Conservation (phyloP, 306 rosid genomes). For the Datisca glomerata region DNA sequence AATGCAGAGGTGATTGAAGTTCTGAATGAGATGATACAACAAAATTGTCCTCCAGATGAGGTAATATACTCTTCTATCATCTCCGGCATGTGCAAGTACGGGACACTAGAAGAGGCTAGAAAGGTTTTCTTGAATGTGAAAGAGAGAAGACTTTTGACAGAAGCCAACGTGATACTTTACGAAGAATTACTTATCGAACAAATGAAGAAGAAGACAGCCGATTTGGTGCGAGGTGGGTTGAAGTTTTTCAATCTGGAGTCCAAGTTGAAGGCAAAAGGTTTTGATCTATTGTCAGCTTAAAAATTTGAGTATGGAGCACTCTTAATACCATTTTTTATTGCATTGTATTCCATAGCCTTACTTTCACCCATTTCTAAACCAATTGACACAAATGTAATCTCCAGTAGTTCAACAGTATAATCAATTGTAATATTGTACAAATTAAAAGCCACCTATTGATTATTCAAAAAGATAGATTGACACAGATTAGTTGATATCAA, state of each 20-base stretch:
- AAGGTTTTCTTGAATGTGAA: slow-evolving; percentile 47
- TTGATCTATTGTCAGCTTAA: slow-evolving; percentile 39
- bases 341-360: too few species aligned
- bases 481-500: too few species aligned
- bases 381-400: too few species aligned
- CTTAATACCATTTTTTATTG: too few species aligned
- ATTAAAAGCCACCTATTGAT: too few species aligned
- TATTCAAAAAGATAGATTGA: too few species aligned
- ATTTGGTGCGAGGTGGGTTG: slow-evolving; percentile 61
- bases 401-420: too few species aligned
- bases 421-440: too few species aligned
- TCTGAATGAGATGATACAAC: slow-evolving; percentile 61
- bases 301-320: too few species aligned
- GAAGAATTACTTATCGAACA: slow-evolving; percentile 75
- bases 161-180: slow-evolving; percentile 52
- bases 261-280: slow-evolving; percentile 66
- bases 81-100: slow-evolving; percentile 66
- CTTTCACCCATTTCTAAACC: too few species aligned
- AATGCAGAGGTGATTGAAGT: slow-evolving; percentile 47
- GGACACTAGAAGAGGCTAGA: slow-evolving; percentile 75
- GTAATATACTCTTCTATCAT: slow-evolving; percentile 47
- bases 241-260: slow-evolving; percentile 76
- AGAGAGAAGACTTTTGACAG: slow-evolving; percentile 42
- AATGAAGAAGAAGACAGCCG: slow-evolving; percentile 72
- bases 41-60: slow-evolving; percentile 39